These are phyloP conservation scores for Coemansia sp. DNA, from an alignment of 192 early-diverging fungal genomes.

Conservation along the genomic window DNA sequence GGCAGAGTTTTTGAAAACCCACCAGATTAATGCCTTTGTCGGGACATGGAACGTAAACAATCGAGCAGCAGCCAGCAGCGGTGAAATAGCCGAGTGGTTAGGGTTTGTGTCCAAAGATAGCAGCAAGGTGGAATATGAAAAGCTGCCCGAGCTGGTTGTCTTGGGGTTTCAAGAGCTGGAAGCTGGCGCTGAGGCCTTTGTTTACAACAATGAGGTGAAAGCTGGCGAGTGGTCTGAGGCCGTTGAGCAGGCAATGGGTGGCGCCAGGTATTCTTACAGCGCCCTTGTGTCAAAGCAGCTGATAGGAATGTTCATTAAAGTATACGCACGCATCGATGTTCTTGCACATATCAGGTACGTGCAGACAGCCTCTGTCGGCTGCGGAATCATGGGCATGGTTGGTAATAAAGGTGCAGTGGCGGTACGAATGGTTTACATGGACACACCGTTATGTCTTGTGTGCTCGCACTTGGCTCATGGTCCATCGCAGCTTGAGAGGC, in stretches of 20 bases:
- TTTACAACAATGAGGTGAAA: slow-evolving; percentile 75
- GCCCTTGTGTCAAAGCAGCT: slow-evolving; percentile 80
- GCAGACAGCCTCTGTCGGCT: slow-evolving; percentile 67
- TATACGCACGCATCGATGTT: slow-evolving; percentile 67
- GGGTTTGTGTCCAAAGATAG: slow-evolving; percentile 39
- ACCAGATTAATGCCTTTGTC: slow-evolving; percentile 60
- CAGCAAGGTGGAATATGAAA: slow-evolving; percentile 2
- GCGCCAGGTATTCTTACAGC: slow-evolving; percentile 54
- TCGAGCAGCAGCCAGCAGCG: slow-evolving; percentile 48
- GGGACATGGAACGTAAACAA: slow-evolving; percentile 95
- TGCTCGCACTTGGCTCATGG: slow-evolving; percentile 91
- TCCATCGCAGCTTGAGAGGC: slow-evolving; percentile 66
- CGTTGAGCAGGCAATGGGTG: slow-evolving; percentile 66
- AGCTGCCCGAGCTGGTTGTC: slow-evolving; percentile 41
- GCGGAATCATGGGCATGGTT: slow-evolving; percentile 81
- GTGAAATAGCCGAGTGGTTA: slow-evolving; percentile 67
- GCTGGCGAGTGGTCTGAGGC: slow-evolving; percentile 79
- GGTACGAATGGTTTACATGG: slow-evolving; percentile 71
- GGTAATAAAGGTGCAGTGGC: slow-evolving; percentile 96
- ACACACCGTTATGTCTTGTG: slow-evolving; percentile 86
- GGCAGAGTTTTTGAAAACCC: slow-evolving; percentile 29
- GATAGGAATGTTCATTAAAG: slow-evolving; percentile 84
- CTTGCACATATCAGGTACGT: slow-evolving; percentile 61
- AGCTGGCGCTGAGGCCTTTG: slow-evolving; percentile 79
- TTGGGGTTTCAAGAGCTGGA: slow-evolving; percentile 91